Evolutionary conservation across 345 rosid genomes (phyloP), one percentile per base, ranked within the genome.

Genomic region (Boechera divaricarpa): DNA sequence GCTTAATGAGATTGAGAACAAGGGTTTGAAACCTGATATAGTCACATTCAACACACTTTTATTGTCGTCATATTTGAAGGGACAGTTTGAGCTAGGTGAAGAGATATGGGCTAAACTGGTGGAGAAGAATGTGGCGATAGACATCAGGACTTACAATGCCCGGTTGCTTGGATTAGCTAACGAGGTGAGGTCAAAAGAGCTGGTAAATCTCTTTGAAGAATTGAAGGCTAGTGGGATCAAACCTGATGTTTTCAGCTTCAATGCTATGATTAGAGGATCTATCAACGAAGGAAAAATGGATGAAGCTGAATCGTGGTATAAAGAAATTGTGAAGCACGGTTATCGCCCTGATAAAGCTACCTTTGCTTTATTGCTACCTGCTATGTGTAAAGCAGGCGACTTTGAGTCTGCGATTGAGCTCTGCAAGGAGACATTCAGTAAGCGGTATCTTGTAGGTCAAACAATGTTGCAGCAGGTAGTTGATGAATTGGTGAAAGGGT

Each of bases 11-110:
- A 88, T 93, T 88, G 83, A 82, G 72, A 73, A 67, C 73, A 82
- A 80, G 36, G 89, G 86, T 31, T 28, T 90, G 32, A 67, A 72
- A 61, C 89, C 89, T 5, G 77, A 83, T 80, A 39, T 79, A 82
- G 42, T 91, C 60, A 86, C 91, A 1, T 91, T 83, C 60, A 93
- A 93, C 64, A 90, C 89, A 2, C 85, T 92, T 59, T 60, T 90
- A 41, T 4, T 73, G 3, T 86, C 77, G 13, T 86, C 81, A 7
- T 87, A 86, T 72, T n/a, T 44, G 79, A 83, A 83, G 42, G 86
- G 80, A 9, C 62, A 49, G 74, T 75, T 86, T 16, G 85, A n/a
- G 29, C 88, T 70, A 10, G 96, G 90, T 24, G 92, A 90, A 80
- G 76, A 73, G 75, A 78, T 87, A 11, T 91, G 91, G 95, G 29